A percentile compares a stretch with the other conserved stretches of the same genome.
Evolutionary conservation across 768 basidiomycete species (phyloP).

Genomic region (Kondoa malvinella): DNA sequence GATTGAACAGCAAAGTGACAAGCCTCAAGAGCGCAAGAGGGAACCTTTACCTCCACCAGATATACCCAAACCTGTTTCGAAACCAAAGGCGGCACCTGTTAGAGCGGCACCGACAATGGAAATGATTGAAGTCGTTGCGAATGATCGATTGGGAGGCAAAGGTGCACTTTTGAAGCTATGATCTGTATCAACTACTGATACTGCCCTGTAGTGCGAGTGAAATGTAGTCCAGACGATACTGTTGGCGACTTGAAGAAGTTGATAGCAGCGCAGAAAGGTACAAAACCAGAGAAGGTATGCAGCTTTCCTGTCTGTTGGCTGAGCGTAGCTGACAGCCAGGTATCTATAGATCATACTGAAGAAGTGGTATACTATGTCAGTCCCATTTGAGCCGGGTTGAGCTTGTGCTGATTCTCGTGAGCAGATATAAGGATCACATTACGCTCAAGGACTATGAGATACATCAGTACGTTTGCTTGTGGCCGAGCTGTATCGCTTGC

Average conservation of each 20-base stretch:
- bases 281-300: constrained; percentile 46
- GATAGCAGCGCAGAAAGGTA: constrained; percentile 90
- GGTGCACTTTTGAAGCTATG: constrained; percentile 2
- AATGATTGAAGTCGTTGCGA: constrained; percentile 19
- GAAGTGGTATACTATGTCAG: constrained; percentile 54
- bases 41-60: no score
- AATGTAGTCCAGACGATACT: constrained; percentile 63
- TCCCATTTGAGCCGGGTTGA: no score
- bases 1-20: neutral
- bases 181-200: neutral
- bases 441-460: constrained; percentile 71
- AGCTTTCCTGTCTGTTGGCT: no score
- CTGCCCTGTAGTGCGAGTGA: constrained; percentile 12
- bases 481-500: neutral
- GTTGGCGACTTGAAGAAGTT: constrained; percentile 94
- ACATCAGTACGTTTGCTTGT: neutral
- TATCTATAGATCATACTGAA: constrained; percentile 55
- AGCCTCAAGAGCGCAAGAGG: neutral
- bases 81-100: neutral
- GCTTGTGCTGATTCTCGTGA: constrained; percentile 27
- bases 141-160: constrained; percentile 22
- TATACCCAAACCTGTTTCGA: neutral
- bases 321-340: neutral
- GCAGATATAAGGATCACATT: constrained; percentile 88
- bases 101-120: neutral